Base-by-base conservation (phyloP, 2,329 filamentous ascomycete genomes). In the Stagonosporopsis cucurbitacearum region DNA sequence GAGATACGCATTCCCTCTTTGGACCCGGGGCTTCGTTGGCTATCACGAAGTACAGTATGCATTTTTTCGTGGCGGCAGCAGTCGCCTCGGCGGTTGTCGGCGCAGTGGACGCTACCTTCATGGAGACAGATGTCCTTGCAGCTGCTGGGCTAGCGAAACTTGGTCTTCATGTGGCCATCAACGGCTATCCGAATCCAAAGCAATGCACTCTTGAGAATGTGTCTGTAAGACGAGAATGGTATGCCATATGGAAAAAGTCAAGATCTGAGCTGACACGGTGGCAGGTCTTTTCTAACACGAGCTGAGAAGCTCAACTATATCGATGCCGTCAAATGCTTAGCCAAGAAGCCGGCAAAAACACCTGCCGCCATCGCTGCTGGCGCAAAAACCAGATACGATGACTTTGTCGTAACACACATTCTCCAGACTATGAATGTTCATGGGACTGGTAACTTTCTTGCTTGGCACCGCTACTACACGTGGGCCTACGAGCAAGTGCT, bases 151-250 rank as follows among this genome's bases (percentile, higher is more conserved):
- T 75, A 11, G 41, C 68, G n/a, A 77, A 75, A 35, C 63, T 78
- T 12, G 71, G 66, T 6, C 42, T 66, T 8, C 66, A 75, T 41
- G 54, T 70, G 26, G 51, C 56, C 1, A 8, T 42, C 2, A 58
- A 71, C 30, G 71, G 71, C 9, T 66, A 64, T 35, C 66, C 65
- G 6, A 59, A 61, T 26, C n/a, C 64, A 17, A 36, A 59, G 15
- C 65, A 58, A 20, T 79, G 77, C 59, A 78, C 68, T 0, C 52
- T 77, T 15, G 52, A 70, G 6, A 81, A 77, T 52, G 73, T 73
- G 1, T 66, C 68, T 3, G 64, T 79, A 4, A 70, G 80, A 43
- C 68, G 69, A 59, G 79, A 82, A 69, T 81, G 80, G 80, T 78
- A 42, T 39, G 63, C 59, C 9, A 26, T 15, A 5, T 30, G 15